Percentiles rank a stretch among this genome's conserved stretches.
Evolutionary conservation across 2,329 filamentous ascomycete genomes (phyloP).

Genomic region (Leptodontidium sp.): DNA sequence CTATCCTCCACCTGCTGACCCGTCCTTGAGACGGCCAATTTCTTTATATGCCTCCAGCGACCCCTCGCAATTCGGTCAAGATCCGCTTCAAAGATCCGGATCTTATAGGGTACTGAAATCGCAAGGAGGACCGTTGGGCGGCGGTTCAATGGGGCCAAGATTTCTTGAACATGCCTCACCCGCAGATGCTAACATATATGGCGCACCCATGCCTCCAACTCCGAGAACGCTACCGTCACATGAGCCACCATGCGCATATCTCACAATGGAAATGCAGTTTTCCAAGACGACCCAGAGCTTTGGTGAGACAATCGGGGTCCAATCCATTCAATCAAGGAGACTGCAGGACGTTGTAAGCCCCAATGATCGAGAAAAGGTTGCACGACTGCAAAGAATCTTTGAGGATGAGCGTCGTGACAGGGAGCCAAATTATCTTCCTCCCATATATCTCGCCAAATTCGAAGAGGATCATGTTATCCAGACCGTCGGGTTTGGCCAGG

Average conservation of each 20-base stretch:
- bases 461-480: constrained; percentile 64
- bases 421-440: constrained; percentile 68
- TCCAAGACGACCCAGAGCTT: constrained; percentile 65
- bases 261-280: constrained; percentile 66
- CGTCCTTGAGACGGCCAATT: constrained; percentile 54
- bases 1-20: constrained; percentile 42
- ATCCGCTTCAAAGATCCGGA: constrained; percentile 52
- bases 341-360: constrained; percentile 62
- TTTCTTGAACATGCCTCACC: constrained; percentile 60
- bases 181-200: constrained; percentile 59
- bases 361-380: constrained; percentile 61
- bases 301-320: constrained; percentile 60
- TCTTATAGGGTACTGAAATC: constrained; percentile 64
- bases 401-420: constrained; percentile 62
- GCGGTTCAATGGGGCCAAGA: constrained; percentile 57
- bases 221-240: constrained; percentile 47
- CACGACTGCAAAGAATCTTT: constrained; percentile 59
- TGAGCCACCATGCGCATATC: constrained; percentile 63
- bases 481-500: constrained; percentile 60
- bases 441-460: constrained; percentile 61
- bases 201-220: constrained; percentile 39
- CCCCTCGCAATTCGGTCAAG: constrained; percentile 53
- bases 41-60: constrained; percentile 58
- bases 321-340: constrained; percentile 56
- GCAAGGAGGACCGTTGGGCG: constrained; percentile 53